A percentile compares a stretch with the other conserved stretches of the same genome.
Conservation (phyloP, 164 flowering plant genomes). For the Magnolia sinica region DNA sequence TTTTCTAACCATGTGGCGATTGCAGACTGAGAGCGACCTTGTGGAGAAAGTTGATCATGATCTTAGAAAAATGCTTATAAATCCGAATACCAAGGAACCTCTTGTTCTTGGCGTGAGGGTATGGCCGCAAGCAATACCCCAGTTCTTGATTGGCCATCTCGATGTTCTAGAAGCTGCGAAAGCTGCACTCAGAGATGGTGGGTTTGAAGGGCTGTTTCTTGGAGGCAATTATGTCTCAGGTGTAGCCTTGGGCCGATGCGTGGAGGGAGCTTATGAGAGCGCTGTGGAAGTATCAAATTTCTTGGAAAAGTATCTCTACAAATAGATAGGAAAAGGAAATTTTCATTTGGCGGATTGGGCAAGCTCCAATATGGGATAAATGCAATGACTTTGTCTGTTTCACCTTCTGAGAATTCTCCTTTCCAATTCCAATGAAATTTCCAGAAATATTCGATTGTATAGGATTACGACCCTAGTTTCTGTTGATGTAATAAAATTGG, state of each 20-base stretch:
- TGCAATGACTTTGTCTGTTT: not conserved
- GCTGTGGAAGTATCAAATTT: constrained; percentile 58
- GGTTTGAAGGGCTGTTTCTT: constrained; percentile 69
- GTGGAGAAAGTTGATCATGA: constrained; percentile 85
- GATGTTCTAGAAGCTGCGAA: constrained; percentile 68
- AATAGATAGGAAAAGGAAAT: constrained; percentile 6
- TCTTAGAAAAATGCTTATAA: constrained; percentile 81
- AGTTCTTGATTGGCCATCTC: constrained; percentile 81
- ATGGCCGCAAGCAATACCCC: constrained; percentile 97
- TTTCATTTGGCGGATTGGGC: not conserved
- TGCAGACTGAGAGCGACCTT: constrained; percentile 63
- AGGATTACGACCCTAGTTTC: not conserved
- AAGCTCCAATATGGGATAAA: not conserved
- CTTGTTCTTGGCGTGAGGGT: constrained; percentile 70
- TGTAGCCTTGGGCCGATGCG: constrained; percentile 95
- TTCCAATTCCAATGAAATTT: not conserved
- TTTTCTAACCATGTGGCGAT: not conserved
- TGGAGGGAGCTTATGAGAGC: constrained; percentile 84
- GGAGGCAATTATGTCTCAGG: constrained; percentile 96
- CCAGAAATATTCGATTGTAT: not conserved
- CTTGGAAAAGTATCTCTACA: constrained; percentile 43
- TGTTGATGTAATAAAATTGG: not conserved
- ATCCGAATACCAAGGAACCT: constrained; percentile 65
- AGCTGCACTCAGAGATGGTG: constrained; percentile 44
- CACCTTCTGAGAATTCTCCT: not conserved